Evolutionary conservation across 1,139 yeast genomes (phyloP), one percentile per base, ranked within the genome.

Genomic region (Debaryomyces udenii): DNA sequence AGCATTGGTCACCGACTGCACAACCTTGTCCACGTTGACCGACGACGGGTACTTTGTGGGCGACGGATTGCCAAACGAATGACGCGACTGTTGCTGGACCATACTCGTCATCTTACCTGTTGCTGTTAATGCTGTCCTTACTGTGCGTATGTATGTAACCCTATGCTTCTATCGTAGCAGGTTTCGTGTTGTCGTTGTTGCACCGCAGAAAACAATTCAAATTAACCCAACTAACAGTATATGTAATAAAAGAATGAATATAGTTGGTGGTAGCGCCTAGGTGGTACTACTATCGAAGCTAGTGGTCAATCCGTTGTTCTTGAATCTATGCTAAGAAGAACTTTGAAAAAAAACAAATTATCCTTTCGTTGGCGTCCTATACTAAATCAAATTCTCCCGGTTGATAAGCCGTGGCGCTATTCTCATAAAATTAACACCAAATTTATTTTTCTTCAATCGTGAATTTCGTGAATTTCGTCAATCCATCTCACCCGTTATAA

Each of bases 1-100:
- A 31, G 84, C 87, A 53, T 78, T 80, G 35, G 83, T 80, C 33
- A 78, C 85, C 16, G 80, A 68, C 55, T 74, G 75, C 31, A 71
- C 77, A 30, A 73, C 77, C 51, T 66, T 68, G 49, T 72, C 78
- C 41, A 71, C 75, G 47, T 70, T 67, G 31, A 55, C 59, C 43
- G 64, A 57, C 41, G 64, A 59, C 20, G 52, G 53, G 44, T 38
- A 32, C 39, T 43, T 45, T 27, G 57, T 49, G 27, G 53, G 48
- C 28, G 57, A 49, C 28, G 53, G 48, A 46, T 53, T 49, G 44
- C 49, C 59, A 42, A 53, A 52, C 40, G 55, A 51, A 36, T 47
- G 53, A 18, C 50, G 51, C 43, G 57, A 50, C 43, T 50, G 52
- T 43, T 53, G 51, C 44, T 55, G 61, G 38, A 52, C 59, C 39